Evolutionary conservation across 2,329 filamentous ascomycete genomes (phyloP).

Genomic region (Microcera coccophila): DNA sequence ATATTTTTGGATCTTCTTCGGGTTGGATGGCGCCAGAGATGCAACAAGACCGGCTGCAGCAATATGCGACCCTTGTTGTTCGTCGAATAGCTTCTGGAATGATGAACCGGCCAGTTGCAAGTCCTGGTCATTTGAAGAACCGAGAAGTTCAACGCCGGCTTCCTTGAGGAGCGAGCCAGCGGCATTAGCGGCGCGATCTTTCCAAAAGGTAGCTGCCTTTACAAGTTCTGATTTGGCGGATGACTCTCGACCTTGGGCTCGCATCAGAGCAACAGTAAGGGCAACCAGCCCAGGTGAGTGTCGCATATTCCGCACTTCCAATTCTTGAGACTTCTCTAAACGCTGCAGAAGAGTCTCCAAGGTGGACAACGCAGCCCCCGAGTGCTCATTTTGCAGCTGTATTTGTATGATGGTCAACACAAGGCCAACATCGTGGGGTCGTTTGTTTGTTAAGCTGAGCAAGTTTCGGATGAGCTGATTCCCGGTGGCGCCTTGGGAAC

Average conservation of each 20-base stretch:
- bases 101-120: constrained; percentile 69
- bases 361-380: constrained; percentile 67
- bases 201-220: constrained; percentile 80
- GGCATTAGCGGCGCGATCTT: constrained; percentile 46
- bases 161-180: constrained; percentile 69
- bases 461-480: constrained; percentile 68
- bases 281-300: constrained; percentile 84
- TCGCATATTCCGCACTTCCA: constrained; percentile 63
- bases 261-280: constrained; percentile 74
- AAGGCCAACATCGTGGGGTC: constrained; percentile 77
- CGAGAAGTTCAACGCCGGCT: constrained; percentile 77
- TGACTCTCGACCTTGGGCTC: constrained; percentile 66
- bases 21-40: constrained; percentile 63
- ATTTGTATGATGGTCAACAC: constrained; percentile 77
- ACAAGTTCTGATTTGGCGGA: constrained; percentile 70
- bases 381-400: constrained; percentile 68
- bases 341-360: constrained; percentile 71
- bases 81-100: constrained; percentile 66
- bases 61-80: constrained; percentile 63
- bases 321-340: constrained; percentile 58
- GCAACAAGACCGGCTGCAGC: constrained; percentile 83
- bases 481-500: constrained; percentile 58
- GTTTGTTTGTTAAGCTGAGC: constrained; percentile 64
- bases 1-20: constrained; percentile 52
- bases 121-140: constrained; percentile 67